These are phyloP conservation scores for Eudorina sp. DNA, from an alignment of 139 green algal genomes.

Conservation along the genomic window DNA sequence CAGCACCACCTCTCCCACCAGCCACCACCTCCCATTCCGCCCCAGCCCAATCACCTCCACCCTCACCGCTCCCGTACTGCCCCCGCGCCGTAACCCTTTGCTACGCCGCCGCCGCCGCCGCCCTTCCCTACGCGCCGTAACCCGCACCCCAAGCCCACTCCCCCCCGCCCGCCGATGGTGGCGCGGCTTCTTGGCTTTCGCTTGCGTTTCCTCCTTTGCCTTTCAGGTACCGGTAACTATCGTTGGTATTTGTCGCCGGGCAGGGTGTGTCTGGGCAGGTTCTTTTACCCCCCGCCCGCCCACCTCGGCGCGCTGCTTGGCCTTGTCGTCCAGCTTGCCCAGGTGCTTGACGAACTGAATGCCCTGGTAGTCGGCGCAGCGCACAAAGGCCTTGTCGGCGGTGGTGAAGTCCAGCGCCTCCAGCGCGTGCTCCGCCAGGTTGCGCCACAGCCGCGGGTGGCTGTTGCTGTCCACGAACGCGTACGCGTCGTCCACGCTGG, in stretches of 20 bases:
- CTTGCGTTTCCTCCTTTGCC: no score
- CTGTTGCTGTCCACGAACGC: conserved; percentile 77
- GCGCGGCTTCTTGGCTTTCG: no score
- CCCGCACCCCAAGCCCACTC: no score
- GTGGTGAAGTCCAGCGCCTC: conserved; percentile 75
- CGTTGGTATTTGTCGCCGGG: no score
- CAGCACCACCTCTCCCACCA: no score
- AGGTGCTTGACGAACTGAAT: conserved; percentile 88
- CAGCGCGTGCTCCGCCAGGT: conserved; percentile 85
- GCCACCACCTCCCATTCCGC: background rate
- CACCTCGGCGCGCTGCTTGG: conserved; percentile 85
- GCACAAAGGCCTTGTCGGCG: conserved; percentile 87
- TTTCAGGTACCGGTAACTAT: no score
- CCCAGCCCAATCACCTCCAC: background rate
- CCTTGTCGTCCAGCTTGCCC: conserved; percentile 67
- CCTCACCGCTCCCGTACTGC: background rate
- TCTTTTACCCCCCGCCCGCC: no score
- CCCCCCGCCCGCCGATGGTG: no score
- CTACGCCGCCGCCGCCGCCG: no score
- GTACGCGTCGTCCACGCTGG: conserved; percentile 73
- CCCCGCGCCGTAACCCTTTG: no score
- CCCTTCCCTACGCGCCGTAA: no score
- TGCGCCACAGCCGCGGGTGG: conserved; percentile 83
- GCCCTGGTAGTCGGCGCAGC: conserved; percentile 69
- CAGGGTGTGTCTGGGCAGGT: no score